Evolutionary conservation across 352 stramenopile species (phyloP).

Genomic region (Aphanomyces cochlioides): DNA sequence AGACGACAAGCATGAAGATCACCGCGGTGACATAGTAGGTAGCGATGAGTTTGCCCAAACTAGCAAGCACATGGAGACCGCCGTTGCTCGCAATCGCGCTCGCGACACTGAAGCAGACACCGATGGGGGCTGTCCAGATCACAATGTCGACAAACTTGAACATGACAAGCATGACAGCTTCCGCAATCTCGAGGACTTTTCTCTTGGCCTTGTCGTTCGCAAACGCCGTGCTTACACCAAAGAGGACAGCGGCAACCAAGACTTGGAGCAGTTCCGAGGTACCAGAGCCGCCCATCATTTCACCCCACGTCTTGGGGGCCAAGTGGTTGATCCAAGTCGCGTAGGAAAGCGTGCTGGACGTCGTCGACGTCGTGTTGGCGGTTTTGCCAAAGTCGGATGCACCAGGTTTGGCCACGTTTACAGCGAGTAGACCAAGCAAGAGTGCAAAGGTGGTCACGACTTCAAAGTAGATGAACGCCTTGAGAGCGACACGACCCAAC

Average conservation of each 20-base stretch:
- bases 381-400: conserved; percentile 39
- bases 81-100: conserved; percentile 52
- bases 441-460: conserved; percentile 49
- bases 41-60: conserved; percentile 41
- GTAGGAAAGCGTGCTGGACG: conserved; percentile 44
- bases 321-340: conserved; percentile 55
- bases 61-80: conserved; percentile 37
- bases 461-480: conserved; percentile 71
- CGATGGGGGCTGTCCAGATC: conserved; percentile 55
- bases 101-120: conserved; percentile 56
- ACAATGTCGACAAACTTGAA: conserved; percentile 68
- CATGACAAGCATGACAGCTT: conserved; percentile 58
- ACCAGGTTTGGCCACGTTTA: conserved; percentile 55
- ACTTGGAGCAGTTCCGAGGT: conserved; percentile 59
- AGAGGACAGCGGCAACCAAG: conserved; percentile 46
- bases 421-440: conserved; percentile 45
- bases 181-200: conserved; percentile 42
- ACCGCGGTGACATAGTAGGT: conserved; percentile 50
- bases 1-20: conserved; percentile 49
- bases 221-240: conserved; percentile 41
- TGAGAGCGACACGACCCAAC: conserved; percentile 50
- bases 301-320: conserved; percentile 61
- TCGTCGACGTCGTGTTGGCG: conserved; percentile 31
- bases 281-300: conserved; percentile 62
- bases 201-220: conserved; percentile 40